Evolutionary conservation across 495 filamentous ascomycete species (phyloP).

Genomic region (Evernia prunastri): DNA sequence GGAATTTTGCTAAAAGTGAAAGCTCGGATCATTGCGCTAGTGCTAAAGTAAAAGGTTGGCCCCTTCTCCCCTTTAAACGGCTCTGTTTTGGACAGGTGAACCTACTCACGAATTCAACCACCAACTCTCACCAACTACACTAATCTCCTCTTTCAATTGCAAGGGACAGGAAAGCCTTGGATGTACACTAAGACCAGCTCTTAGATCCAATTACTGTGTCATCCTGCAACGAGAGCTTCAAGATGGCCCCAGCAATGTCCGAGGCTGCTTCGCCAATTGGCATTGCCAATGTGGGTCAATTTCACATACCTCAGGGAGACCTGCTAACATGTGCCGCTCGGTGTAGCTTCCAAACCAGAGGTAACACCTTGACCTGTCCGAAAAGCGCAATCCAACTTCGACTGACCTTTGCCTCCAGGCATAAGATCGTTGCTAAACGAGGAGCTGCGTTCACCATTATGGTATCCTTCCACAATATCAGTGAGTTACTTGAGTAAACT

Average conservation of each 20-base stretch:
- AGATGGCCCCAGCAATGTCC: conserved; percentile 67
- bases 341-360: conserved; percentile 81
- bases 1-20: not conserved
- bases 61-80: not conserved
- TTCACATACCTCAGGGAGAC: conserved; percentile 10
- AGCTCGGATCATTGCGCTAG: conserved; percentile 7
- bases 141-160: not conserved
- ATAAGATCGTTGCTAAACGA: conserved; percentile 99
- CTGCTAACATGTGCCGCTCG: conserved; percentile 10
- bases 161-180: not conserved
- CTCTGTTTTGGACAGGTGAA: not conserved
- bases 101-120: not conserved
- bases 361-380: conserved; percentile 31
- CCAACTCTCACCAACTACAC: not conserved
- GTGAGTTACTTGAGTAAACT: not conserved
- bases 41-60: not conserved
- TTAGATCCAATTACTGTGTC: not conserved
- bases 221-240: conserved; percentile 29
- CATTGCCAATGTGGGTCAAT: conserved; percentile 83
- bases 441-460: conserved; percentile 99
- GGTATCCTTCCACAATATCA: conserved; percentile 47
- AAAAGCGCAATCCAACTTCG: conserved; percentile 10
- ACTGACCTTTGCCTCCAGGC: conserved; percentile 45
- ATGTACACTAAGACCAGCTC: not conserved
- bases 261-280: conserved; percentile 93